Evolutionary conservation across 345 rosid genomes (phyloP).

Genomic region (Populus ilicifolia): DNA sequence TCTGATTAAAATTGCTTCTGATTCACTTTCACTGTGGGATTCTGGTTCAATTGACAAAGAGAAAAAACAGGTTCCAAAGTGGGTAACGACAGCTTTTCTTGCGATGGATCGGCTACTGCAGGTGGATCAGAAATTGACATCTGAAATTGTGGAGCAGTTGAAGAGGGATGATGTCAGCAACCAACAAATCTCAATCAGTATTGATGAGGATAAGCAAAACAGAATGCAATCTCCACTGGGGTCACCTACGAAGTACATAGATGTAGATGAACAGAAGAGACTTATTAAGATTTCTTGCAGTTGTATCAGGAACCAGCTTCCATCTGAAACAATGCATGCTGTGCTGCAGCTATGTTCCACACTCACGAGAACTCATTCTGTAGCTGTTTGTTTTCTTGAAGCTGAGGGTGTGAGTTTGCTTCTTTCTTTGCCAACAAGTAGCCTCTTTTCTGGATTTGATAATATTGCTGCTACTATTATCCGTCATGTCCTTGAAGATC

Average conservation of each 20-base stretch:
- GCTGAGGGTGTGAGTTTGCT: conserved; percentile 73
- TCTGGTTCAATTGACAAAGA: conserved; percentile 47
- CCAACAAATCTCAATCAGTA: conserved; percentile 46
- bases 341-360: conserved; percentile 83
- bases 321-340: conserved; percentile 93
- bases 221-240: conserved; percentile 57
- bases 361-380: conserved; percentile 71
- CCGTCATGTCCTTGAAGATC: conserved; percentile 91
- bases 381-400: conserved; percentile 81
- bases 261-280: conserved; percentile 61
- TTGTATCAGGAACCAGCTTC: conserved; percentile 67
- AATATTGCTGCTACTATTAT: conserved; percentile 67
- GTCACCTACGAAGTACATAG: conserved; percentile 43
- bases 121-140: conserved; percentile 69
- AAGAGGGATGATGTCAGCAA: conserved; percentile 41
- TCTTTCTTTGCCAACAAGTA: conserved; percentile 57
- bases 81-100: conserved; percentile 94
- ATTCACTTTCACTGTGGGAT: conserved; percentile 76
- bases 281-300: conserved; percentile 85
- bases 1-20: conserved; percentile 60
- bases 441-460: no score
- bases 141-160: conserved; percentile 70
- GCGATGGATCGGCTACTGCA: conserved; percentile 87
- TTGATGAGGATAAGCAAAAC: conserved; percentile 66
- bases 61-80: conserved; percentile 65